phyloP scores from a whole-genome alignment of 2,329 filamentous ascomycete genomes.

The Exophiala sideris region DNA sequence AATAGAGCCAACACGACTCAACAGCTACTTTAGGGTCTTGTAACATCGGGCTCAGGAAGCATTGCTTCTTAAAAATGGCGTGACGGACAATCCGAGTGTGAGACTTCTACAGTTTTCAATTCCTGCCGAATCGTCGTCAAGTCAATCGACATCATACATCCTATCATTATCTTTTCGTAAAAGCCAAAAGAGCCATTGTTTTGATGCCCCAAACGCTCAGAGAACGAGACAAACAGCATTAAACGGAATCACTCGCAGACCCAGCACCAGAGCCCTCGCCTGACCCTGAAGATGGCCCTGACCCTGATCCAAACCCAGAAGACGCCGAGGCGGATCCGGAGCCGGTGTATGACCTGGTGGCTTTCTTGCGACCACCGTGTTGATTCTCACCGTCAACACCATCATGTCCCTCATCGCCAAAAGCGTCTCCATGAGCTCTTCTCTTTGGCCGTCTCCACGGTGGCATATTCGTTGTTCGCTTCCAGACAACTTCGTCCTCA shows the following conservation, averaged over 20 bases:
- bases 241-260: slow-evolving; percentile 1
- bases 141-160: background rate
- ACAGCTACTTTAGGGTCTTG: too few species aligned
- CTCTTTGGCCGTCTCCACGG: slow-evolving; percentile 26
- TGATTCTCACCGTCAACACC: slow-evolving; percentile 17
- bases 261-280: slow-evolving; percentile 10
- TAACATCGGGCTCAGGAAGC: too few species aligned
- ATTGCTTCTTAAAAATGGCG: too few species aligned
- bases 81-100: too few species aligned
- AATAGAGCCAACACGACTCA: too few species aligned
- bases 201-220: background rate
- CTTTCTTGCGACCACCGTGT: slow-evolving; percentile 17
- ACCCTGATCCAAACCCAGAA: slow-evolving; percentile 6
- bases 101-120: too few species aligned
- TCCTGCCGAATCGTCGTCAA: too few species aligned
- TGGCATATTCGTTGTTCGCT: slow-evolving; percentile 21
- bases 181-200: background rate
- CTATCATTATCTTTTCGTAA: background rate
- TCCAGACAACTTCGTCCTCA: slow-evolving; percentile 29
- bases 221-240: background rate
- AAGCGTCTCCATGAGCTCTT: slow-evolving; percentile 26
- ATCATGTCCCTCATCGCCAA: slow-evolving; percentile 20
- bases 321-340: slow-evolving; percentile 1
- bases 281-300: slow-evolving; percentile 7
- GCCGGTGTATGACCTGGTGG: slow-evolving; percentile 13